Evolutionary conservation across 768 basidiomycete species (phyloP).

Genomic region (Sutorius australiensis): DNA sequence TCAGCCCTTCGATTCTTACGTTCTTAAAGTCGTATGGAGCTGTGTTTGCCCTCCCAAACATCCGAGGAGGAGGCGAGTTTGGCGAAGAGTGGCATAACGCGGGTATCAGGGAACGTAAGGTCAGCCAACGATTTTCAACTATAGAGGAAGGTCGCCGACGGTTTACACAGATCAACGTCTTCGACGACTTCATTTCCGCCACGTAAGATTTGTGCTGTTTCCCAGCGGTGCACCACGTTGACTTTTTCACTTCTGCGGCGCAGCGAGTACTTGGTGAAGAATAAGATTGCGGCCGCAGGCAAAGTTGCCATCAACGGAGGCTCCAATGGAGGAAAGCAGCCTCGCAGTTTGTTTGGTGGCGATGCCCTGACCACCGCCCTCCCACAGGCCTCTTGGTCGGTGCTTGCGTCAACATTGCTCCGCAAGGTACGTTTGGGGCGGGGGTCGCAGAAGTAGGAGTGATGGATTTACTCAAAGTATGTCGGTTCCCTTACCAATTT

Average conservation of each 20-base stretch:
- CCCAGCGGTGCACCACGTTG: not conserved
- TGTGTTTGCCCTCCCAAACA: conserved; percentile 56
- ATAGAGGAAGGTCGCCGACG: conserved; percentile 2
- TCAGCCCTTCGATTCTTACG: conserved; percentile 67
- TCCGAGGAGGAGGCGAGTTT: conserved; percentile 73
- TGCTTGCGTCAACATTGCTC: conserved; percentile 81
- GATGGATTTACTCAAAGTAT: conserved; percentile 71
- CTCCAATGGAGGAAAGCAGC: conserved; percentile 68
- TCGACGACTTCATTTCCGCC: conserved; percentile 80
- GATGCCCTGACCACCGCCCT: not conserved
- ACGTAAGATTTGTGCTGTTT: conserved; percentile 44
- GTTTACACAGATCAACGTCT: conserved; percentile 56
- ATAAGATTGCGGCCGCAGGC: conserved; percentile 62
- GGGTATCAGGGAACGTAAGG: conserved; percentile 69
- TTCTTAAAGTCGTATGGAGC: conserved; percentile 70
- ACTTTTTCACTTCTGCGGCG: conserved; percentile 1
- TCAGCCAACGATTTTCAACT: conserved; percentile 22
- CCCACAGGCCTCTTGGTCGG: conserved; percentile 66
- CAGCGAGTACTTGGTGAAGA: conserved; percentile 69
- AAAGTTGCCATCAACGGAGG: conserved; percentile 77
- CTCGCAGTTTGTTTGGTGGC: not conserved
- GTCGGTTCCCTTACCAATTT: not conserved
- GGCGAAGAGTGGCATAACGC: conserved; percentile 83
- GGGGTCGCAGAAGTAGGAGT: conserved; percentile 82
- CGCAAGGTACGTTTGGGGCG: conserved; percentile 71